Evolutionary conservation across 2,329 filamentous ascomycete species (phyloP).

Genomic region (Apiospora saccharicola): DNA sequence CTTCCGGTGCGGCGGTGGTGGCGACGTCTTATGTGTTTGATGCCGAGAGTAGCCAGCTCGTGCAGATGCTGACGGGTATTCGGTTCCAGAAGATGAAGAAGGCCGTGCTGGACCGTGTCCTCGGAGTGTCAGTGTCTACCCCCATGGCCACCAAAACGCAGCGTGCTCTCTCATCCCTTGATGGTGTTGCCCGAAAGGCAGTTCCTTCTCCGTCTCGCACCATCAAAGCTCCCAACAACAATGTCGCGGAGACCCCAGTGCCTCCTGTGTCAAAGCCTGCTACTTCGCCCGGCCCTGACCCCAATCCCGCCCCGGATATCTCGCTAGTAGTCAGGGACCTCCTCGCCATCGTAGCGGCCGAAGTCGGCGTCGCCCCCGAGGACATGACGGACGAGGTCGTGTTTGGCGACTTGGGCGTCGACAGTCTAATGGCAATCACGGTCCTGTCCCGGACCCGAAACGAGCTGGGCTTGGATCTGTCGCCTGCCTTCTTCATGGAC

Average conservation of each 20-base stretch:
- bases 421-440: background rate
- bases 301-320: no score
- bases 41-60: background rate
- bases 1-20: background rate
- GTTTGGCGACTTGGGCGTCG: background rate
- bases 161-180: rapidly evolving
- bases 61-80: background rate
- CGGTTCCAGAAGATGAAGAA: background rate
- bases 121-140: no score
- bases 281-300: no score
- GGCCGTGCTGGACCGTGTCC: background rate
- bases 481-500: background rate
- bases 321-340: no score
- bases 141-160: background rate
- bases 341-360: background rate
- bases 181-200: no score
- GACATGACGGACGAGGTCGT: background rate
- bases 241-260: no score
- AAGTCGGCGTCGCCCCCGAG: background rate
- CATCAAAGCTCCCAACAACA: no score
- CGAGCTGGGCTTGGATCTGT: background rate
- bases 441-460: background rate
- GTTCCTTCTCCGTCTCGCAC: no score
- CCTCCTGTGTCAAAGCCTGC: no score
- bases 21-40: background rate